Percentiles rank a stretch among this genome's conserved stretches.
phyloP scores from a whole-genome alignment of 345 rosid genomes.

The Adansonia digitata region DNA sequence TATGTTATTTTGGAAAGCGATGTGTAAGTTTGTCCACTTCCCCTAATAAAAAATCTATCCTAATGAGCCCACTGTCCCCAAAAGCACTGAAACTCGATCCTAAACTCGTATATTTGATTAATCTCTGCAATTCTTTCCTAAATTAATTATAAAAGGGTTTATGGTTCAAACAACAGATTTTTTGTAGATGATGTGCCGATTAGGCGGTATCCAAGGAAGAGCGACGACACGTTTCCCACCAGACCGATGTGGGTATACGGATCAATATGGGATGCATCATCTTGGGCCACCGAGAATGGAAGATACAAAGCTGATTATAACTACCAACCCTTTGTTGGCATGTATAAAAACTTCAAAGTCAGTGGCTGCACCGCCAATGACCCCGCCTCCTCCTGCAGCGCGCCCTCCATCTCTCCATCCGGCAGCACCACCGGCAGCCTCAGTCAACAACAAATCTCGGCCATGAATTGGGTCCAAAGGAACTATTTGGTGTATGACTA shows the following conservation, averaged over 20 bases:
- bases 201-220: conserved; percentile 62
- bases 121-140: neutral
- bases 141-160: neutral
- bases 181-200: conserved; percentile 87
- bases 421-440: conserved; percentile 40
- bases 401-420: conserved; percentile 42
- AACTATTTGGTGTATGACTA: conserved; percentile 77
- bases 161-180: conserved; percentile 41
- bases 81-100: neutral
- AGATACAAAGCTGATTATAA: conserved; percentile 67
- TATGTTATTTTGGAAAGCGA: conserved; percentile 2
- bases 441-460: conserved; percentile 48
- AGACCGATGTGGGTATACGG: conserved; percentile 87
- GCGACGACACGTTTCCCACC: conserved; percentile 56
- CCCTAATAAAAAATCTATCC: neutral
- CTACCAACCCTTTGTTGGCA: conserved; percentile 76
- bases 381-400: conserved; percentile 36
- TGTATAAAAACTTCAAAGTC: conserved; percentile 56
- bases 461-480: conserved; percentile 71
- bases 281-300: conserved; percentile 94
- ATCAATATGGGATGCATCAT: conserved; percentile 91
- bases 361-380: conserved; percentile 44
- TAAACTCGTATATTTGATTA: neutral
- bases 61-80: neutral
- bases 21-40: conserved; percentile 4